Evolutionary conservation across 768 basidiomycete genomes (phyloP).

Genomic region (Hericium erinaceus): DNA sequence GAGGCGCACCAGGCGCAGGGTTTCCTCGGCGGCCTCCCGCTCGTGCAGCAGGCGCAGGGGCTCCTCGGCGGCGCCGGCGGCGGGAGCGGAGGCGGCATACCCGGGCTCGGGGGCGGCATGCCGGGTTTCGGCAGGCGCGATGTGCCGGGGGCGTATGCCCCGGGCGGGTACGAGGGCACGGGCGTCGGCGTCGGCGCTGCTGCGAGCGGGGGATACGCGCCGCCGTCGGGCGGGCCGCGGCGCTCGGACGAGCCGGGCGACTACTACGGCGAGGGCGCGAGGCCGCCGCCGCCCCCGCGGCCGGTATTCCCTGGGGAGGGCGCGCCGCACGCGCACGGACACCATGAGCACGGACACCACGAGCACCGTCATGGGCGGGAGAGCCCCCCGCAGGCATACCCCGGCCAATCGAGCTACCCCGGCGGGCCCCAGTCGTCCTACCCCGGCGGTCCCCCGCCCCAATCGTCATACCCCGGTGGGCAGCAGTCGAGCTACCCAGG

Average conservation of each 20-base stretch:
- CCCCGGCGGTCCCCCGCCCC: neutral
- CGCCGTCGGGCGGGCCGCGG: neutral
- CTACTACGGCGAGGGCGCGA: slow-evolving; percentile 3
- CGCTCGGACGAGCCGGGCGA: neutral
- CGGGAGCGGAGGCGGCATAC: slow-evolving; percentile 3
- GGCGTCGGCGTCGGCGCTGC: neutral
- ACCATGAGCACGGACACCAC: neutral
- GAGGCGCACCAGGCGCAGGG: slow-evolving; percentile 44
- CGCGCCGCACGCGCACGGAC: neutral
- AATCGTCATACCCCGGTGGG: neutral
- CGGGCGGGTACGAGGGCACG: neutral
- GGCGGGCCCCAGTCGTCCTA: slow-evolving; percentile 4
- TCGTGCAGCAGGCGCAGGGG: slow-evolving; percentile 33
- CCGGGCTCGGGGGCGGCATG: no score
- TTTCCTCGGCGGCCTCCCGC: slow-evolving; percentile 38
- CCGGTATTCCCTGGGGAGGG: neutral
- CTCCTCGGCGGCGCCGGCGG: slow-evolving; percentile 24
- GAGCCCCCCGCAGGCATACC: neutral
- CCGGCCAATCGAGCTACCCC: slow-evolving; percentile 10
- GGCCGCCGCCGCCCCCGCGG: neutral
- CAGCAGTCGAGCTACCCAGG: neutral
- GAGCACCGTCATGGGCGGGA: neutral
- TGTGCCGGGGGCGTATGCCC: neutral
- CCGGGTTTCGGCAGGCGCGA: slow-evolving; percentile 2
- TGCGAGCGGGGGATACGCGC: neutral